Evolutionary conservation across 495 filamentous ascomycete genomes (phyloP), one percentile per base, ranked within the genome.

Genomic region (Lichina pygmaea): DNA sequence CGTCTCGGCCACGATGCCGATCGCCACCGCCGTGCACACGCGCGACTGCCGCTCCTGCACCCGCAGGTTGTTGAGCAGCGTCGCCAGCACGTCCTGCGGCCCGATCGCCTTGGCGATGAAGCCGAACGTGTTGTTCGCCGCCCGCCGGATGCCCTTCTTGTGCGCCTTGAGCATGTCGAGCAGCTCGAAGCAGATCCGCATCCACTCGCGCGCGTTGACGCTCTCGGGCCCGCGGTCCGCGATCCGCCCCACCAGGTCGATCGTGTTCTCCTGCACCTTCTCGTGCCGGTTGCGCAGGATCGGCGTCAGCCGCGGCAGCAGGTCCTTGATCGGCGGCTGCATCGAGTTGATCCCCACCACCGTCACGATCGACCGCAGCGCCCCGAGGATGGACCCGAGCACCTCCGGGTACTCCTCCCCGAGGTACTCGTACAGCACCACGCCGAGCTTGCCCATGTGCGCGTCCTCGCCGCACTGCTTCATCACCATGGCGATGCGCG

Each of bases 91-190:
- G 63, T 99, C 91, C 55, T 93, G 86, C 13, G 91, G 91, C 52
- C 91, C 91, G 55, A 99, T 95, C 44, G 91, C 91, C 63, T 95
- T 99, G 54, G 91, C 91, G 54, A 99, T 99, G 72, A 93, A 99
- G 57, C 91, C 91, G 53, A 99, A 99, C 2, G 91, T 99, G 66
- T 99, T 99, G 71, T 99, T 99, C 48, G 91, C 91, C 10, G 91
- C 91, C 60, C 91, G 77, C 48, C 91, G 81, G 54, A 99, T 99
- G 46, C 91, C 86, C 68, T 94, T 94, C 62, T 97, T 97, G 63
- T 97, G 89, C 2, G 91, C 91, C 62, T 99, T 99, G 49, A 99
- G 72, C 89, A 99, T 95, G 62, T 99, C 91, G 36, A 95, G 71
- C 42, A 99, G 67, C 65, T 99, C 91, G 58, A 95, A 99, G 63